Evolutionary conservation across 495 filamentous ascomycete genomes (phyloP), one percentile per base, ranked within the genome.

Genomic region (Penicillium subrubescens): DNA sequence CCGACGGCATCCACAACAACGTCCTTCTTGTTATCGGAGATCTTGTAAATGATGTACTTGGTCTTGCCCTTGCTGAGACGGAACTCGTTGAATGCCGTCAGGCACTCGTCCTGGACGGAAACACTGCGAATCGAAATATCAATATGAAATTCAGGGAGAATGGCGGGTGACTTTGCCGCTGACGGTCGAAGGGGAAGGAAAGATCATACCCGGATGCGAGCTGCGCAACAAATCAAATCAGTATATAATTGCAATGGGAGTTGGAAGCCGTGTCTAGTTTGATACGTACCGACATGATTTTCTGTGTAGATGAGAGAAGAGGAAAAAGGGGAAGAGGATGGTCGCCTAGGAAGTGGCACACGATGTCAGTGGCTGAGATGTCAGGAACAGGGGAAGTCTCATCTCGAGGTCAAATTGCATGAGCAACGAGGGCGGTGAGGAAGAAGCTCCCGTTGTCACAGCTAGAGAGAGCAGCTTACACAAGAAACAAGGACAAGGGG

Each of bases 21-120:
- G 71, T 90, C 77, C 79, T 91, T 95, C 88, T 91, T 91, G 86
- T 97, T 87, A 79, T 96, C 92, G 67, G 90, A 86, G 73, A 99
- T 89, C 86, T 97, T 97, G 90, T 88, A 98, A 88, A 99, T 91
- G 82, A 99, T 90, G 83, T 87, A 99, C 83, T 96, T 97, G 83
- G 87, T 82, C 79, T 89, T 88, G 62, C 72, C 73, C 77, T 93
- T 92, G 82, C 83, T 87, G 69, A 94, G 86, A 86, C 96, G 96
- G 64, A 99, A 89, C 59, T 97, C 88, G 76, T 97, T 94, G 88
- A 92, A 98, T 64, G 82, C 81, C 57, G 77, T 76, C 79, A 96
- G 83, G 87, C 94, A 97, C 39, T 97, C 91, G 70, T 87, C 84
- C 62, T 82, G 74, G 66, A 98, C 86, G 60, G 86, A 82, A 69